These are phyloP conservation scores for Pyrenophora seminiperda DNA, from an alignment of 2,329 filamentous ascomycete species.

Conservation along the genomic window DNA sequence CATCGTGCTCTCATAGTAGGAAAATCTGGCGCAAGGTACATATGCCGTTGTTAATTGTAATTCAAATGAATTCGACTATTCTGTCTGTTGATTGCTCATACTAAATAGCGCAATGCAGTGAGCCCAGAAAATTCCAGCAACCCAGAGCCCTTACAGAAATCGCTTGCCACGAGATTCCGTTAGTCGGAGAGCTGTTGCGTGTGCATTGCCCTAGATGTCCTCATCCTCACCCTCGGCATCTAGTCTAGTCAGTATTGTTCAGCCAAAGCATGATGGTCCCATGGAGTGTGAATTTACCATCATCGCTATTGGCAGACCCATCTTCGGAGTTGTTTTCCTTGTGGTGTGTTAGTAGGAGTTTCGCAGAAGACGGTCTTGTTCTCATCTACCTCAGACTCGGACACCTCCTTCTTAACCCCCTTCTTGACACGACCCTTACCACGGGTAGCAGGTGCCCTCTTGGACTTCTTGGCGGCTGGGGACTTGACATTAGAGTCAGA, in stretches of 20 bases:
- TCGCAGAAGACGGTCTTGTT: no score
- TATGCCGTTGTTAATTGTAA: no score
- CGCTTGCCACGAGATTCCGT: no score
- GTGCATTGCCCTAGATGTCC: conserved; percentile 1
- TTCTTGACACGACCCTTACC: conserved; percentile 22
- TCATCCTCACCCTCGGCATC: conserved; percentile 8
- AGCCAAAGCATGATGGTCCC: conserved; percentile 16
- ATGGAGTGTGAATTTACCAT: conserved; percentile 22
- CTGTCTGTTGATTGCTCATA: no score
- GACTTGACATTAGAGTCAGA: conserved; percentile 16
- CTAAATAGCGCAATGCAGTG: no score
- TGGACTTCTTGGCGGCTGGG: conserved; percentile 9
- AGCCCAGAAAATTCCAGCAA: no score
- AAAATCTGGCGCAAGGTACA: no score
- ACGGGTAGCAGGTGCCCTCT: background rate
- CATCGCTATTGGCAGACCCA: conserved; percentile 21
- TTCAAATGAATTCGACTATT: no score
- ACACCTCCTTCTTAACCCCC: conserved; percentile 28
- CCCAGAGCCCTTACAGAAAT: no score
- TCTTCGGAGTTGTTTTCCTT: background rate
- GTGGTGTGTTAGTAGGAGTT: background rate
- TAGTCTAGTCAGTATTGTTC: conserved; percentile 19
- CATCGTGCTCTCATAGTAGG: no score
- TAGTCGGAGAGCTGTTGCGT: background rate
- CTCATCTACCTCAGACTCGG: conserved; percentile 8